Base-by-base conservation (phyloP, 805 yeast species). In the Pichia paraexigua region DNA sequence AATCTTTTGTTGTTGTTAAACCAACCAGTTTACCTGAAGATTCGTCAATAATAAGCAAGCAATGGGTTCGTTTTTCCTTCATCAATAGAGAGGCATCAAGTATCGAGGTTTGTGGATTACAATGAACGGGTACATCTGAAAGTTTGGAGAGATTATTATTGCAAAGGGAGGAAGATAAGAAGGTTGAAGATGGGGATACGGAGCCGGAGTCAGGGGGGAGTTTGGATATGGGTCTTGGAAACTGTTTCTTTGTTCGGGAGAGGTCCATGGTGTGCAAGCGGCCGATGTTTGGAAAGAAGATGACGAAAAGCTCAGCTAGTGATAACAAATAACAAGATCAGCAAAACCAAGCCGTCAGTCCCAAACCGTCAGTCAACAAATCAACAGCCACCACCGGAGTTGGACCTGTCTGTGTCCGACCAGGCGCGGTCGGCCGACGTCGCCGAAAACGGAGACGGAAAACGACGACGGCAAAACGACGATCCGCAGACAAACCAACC, bases 1-100 rank as follows among this genome's bases (percentile, higher is more conserved):
- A 58, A 56, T 74, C 79, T 53, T 72, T 73, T 0, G 78, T 72
- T 1, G 79, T 74, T 45, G 72, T 63, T 9, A 74, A 58, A 1
- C 78, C 78, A n/a, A 68, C 53, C 21, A 71, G 55, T 46, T 60
- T 60, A 7, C 57, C 60, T 5, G 65, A 53, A 10, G 47, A 55
- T 37, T 51, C 51, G 43, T 64, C 67, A 41, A 63, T 67, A 15
- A 74, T 72, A 6, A 73, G 59, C 4, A 72, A 65, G 57, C 77
- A 74, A 53, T 73, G 73, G n/a, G 66, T 65, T 39, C 73, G 56
- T 32, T 62, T 60, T n/a, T 66, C 65, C 12, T 67, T 66, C 77
- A 74, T 72, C 37, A 61, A 49, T 12, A 60, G 59, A 1, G 76
- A 65, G 10, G 71, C 73, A 9, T 58, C 57, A 21, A 59, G 53